Percentiles rank a stretch among this genome's conserved stretches.
These are phyloP conservation scores for Neurospora sp. DNA, from an alignment of 495 filamentous ascomycete species.

Conservation along the genomic window DNA sequence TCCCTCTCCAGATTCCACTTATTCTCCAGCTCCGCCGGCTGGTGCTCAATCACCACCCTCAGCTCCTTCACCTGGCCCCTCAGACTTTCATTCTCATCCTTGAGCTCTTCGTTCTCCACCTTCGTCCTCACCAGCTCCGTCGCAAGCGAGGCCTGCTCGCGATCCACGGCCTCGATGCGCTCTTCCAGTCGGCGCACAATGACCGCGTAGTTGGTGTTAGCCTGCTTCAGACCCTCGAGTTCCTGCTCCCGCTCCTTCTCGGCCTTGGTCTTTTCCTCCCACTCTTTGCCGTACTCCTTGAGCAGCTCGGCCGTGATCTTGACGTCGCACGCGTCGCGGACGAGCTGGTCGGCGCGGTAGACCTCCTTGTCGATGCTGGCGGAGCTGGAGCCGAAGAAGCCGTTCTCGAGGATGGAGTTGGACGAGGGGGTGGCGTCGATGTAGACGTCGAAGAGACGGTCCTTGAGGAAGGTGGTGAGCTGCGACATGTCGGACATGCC, in stretches of 20 bases:
- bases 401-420: conserved; percentile 82
- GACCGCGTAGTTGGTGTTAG: conserved; percentile 50
- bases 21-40: conserved; percentile 80
- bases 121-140: conserved; percentile 84
- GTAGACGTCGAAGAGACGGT: conserved; percentile 90
- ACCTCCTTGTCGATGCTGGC: conserved; percentile 81
- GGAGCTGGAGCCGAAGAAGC: conserved; percentile 90
- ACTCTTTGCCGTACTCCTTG: conserved; percentile 71
- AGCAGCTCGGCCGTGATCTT: conserved; percentile 74
- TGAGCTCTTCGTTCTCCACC: conserved; percentile 83
- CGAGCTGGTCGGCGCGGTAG: conserved; percentile 86
- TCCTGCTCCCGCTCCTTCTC: conserved; percentile 79
- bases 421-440: conserved; percentile 86
- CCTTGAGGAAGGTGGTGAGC: conserved; percentile 83
- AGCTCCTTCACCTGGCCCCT: conserved; percentile 75
- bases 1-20: conserved; percentile 81
- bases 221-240: conserved; percentile 61
- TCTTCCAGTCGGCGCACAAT: conserved; percentile 80
- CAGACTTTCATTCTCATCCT: conserved; percentile 79
- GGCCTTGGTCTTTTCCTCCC: conserved; percentile 73
- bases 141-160: conserved; percentile 85
- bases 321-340: conserved; percentile 88
- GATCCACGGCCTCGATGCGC: conserved; percentile 77
- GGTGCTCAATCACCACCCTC: conserved; percentile 72
- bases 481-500: conserved; percentile 81